Base-by-base conservation (phyloP, 495 filamentous ascomycete genomes). In the Hypoxylon cercidicola region DNA sequence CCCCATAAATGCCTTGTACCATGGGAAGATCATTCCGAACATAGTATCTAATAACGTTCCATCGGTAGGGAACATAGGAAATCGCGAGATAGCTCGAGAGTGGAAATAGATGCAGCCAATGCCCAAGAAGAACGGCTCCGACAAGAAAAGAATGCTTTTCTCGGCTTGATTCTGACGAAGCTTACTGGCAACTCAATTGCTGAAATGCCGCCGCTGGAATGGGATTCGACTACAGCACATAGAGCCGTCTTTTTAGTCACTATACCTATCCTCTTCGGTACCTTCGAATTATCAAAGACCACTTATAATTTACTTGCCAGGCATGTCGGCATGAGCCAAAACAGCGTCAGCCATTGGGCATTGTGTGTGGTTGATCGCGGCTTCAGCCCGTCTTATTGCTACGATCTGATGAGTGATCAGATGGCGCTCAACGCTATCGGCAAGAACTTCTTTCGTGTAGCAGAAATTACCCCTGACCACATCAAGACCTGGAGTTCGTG, bases 321-420 rank as follows among this genome's bases (percentile, higher is more conserved):
- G 30, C 68, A 67, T 28, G 46, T 70, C 28, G 68, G 68, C 35
- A 70, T 70, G 68, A 70, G 63, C 47, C 61, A 60, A 25, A 58
- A 57, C 23, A 70, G 68, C 45, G 55, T 70, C 16, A 70, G 63
- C 18, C 68, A 70, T 19, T 70, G 68, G 68, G 68, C 68, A 18
- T 44, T 70, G 12, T 66, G 63, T 16, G 62, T 67, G 15, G 45
- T 70, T 16, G 63, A 70, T 45, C 68, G 68, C 35, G 28, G 60
- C 35, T 57, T 55, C 16, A 55, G 48, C 45, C 54, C 63, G 40
- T 70, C 58, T 16, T 70, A 66, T 39, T 64, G 63, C 34, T 70
- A 70, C 60, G 68, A 70, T 50, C 41, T 70, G 4, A 70, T 67
- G 68, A 70, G 68, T 30, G 68, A 70, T 23, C 68, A 70, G 40